A percentile compares a stretch with the other conserved stretches of the same genome.
phyloP scores from a whole-genome alignment of 116 monocot species.

The Cymodocea nodosa region DNA sequence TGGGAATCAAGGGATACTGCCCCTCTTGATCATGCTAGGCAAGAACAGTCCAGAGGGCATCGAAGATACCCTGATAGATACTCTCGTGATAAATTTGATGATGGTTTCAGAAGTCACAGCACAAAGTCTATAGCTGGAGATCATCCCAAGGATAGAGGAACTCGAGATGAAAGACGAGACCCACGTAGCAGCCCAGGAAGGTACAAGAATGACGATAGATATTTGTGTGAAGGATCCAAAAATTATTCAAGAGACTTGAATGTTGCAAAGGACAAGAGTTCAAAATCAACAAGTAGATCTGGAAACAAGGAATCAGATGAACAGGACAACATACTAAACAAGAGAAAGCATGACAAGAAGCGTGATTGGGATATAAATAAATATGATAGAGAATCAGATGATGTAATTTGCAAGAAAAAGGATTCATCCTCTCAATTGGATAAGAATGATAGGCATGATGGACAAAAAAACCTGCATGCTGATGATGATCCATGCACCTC shows the following conservation, averaged over 20 bases:
- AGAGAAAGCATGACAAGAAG: constrained; percentile 33
- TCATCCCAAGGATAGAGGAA: constrained; percentile 28
- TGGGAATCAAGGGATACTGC: constrained; percentile 24
- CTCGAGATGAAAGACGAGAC: constrained; percentile 28
- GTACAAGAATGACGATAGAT: constrained; percentile 24
- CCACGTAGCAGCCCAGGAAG: constrained; percentile 21
- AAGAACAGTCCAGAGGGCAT: constrained; percentile 30
- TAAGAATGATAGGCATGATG: constrained; percentile 11
- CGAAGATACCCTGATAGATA: constrained; percentile 19
- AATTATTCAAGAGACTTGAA: too few species aligned
- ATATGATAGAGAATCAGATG: constrained; percentile 15
- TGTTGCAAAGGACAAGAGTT: constrained; percentile 9
- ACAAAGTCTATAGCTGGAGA: constrained; percentile 17
- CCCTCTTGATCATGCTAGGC: constrained; percentile 19
- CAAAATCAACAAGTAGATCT: constrained; percentile 22
- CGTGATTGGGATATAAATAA: constrained; percentile 27
- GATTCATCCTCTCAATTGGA: constrained; percentile 8
- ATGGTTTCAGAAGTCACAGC: constrained; percentile 22
- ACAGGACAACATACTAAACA: constrained; percentile 15
- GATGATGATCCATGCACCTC: constrained; percentile 14
- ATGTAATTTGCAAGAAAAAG: constrained; percentile 16
- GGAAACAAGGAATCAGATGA: constrained; percentile 17
- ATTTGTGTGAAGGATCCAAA: constrained; percentile 3
- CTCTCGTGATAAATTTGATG: constrained; percentile 14
- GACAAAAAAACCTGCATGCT: constrained; percentile 9